phyloP scores from a whole-genome alignment of 208 protist species.

The Acanthamoeba quina region DNA sequence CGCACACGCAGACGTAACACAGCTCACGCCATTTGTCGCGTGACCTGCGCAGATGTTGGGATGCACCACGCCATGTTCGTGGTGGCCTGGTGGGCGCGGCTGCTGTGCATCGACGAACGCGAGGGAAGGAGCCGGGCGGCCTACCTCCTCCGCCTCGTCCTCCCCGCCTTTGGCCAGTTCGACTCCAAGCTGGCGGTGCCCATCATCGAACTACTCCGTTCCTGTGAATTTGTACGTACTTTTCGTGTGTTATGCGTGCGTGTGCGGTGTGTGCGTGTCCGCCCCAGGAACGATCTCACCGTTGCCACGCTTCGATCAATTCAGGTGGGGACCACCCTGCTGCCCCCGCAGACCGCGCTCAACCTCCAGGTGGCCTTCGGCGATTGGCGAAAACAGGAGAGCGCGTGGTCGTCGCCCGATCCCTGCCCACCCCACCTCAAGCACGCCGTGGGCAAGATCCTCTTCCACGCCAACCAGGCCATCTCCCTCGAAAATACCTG shows the following conservation, averaged over 20 bases:
- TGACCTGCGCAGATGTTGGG: background rate
- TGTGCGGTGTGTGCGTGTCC: no score
- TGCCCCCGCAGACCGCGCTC: no score
- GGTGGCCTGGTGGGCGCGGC: background rate
- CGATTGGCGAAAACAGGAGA: background rate
- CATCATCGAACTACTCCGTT: background rate
- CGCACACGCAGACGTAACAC: no score
- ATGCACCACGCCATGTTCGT: background rate
- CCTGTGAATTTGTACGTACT: background rate
- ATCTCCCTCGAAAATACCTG: background rate
- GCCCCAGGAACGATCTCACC: no score
- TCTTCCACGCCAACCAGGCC: background rate
- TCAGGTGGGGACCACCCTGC: no score
- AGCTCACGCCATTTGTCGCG: no score
- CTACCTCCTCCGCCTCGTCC: background rate
- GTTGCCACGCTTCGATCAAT: background rate
- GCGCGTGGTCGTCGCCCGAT: background rate
- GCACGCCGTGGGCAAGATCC: background rate
- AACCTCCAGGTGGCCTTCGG: background rate
- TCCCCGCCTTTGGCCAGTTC: background rate
- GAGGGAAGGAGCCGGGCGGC: background rate
- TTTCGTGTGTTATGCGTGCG: background rate
- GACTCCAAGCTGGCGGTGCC: background rate
- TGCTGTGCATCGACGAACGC: background rate
- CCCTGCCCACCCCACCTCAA: background rate